Evolutionary conservation across 495 filamentous ascomycete genomes (phyloP).

Genomic region (Geopyxis carbonaria): DNA sequence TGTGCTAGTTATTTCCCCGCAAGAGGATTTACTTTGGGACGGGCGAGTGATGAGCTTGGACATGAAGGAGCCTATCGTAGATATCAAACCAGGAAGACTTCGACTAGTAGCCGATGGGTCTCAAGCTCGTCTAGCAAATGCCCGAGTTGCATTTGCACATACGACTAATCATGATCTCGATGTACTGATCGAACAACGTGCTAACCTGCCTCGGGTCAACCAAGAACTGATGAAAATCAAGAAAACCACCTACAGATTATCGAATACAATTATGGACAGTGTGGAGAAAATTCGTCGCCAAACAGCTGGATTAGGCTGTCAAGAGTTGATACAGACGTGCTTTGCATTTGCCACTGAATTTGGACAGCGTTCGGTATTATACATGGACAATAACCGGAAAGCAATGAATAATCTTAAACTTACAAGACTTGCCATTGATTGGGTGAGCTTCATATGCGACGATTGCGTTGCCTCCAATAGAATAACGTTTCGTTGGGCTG

Average conservation of each 20-base stretch:
- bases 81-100: constrained; percentile 72
- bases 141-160: constrained; percentile 57
- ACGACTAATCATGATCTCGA: constrained; percentile 64
- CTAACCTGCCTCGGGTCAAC: constrained; percentile 84
- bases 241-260: constrained; percentile 86
- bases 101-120: constrained; percentile 83
- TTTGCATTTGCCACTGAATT: constrained; percentile 98
- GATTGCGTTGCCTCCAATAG: constrained; percentile 89
- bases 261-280: constrained; percentile 98
- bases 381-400: constrained; percentile 83
- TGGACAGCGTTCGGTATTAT: constrained; percentile 76
- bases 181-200: constrained; percentile 76
- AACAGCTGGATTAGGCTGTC: constrained; percentile 68
- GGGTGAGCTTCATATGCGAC: constrained; percentile 95
- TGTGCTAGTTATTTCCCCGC: constrained; percentile 66
- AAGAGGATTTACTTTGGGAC: constrained; percentile 62
- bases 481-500: constrained; percentile 94
- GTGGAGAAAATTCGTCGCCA: constrained; percentile 81
- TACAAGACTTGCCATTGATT: constrained; percentile 81
- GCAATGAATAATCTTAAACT: constrained; percentile 94
- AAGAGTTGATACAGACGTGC: constrained; percentile 94
- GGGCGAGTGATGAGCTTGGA: constrained; percentile 55
- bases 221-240: constrained; percentile 85
- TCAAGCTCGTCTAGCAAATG: constrained; percentile 57
- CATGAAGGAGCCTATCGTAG: constrained; percentile 60